Evolutionary conservation across 2,329 filamentous ascomycete species (phyloP), one percentile per base, ranked within the genome.

Genomic region (Stachybotrys chartarum): DNA sequence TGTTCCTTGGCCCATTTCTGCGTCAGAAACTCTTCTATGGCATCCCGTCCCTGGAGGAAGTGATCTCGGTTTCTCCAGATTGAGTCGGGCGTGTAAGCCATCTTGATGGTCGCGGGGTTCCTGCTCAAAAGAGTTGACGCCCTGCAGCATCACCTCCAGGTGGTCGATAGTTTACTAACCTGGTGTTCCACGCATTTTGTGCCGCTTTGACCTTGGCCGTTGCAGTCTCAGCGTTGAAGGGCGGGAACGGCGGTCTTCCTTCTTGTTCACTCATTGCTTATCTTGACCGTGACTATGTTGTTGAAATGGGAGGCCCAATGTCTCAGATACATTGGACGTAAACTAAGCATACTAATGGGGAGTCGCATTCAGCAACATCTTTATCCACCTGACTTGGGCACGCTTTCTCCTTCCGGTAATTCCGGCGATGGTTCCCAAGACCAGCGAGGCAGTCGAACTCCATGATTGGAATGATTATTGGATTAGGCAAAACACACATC

Each of bases 111-210:
- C 4, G 77, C 72, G 0, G 89, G 88, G 58, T 90, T 76, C 63
- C 86, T 90, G 57, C 18, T n/a, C 14, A 35, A 3, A 18, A 39
- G 16, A 24, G 51, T 11, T 5, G 18, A 47, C 10, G 45, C 16
- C 45, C 35, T 14, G 18, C 47, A 50, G 47, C 17, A 50, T 30
- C 18, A 4, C 3, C 10, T 10, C 11, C 8, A 10, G n/a, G n/a
- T 45, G 7, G 51, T 14, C 6, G 24, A 31, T 31, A 6, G 31
- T 31, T 24, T 46, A 17, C 74, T 61, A 70, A 90, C 87, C 76
- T 81, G 1, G 85, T 87, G 65, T 95, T 96, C 91, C 91, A 95
- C 3, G 86, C 76, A 67, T 90, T 82, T 67, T 96, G 91, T 0
- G 89, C 90, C 17, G 85, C 86, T 72, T 95, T 95, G 59, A 95